Conservation (phyloP, 176 grass and related monocot species). For the Triticum dicoccoides region DNA sequence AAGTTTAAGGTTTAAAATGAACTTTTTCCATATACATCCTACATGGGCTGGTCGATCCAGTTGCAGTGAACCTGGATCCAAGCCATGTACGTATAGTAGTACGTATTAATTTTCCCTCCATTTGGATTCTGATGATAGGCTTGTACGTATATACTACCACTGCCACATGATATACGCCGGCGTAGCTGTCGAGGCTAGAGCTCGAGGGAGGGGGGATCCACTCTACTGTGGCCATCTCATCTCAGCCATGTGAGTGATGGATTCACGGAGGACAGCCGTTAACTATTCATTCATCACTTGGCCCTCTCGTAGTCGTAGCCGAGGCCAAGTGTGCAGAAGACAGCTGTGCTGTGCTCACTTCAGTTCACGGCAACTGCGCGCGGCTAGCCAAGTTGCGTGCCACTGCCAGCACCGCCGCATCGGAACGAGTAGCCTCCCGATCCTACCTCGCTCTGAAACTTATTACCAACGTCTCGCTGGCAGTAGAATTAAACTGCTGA, state of each 20-base stretch:
- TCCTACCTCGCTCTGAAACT: no score
- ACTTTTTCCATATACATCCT: not conserved
- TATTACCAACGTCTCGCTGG: no score
- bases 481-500: no score
- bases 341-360: no score
- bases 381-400: not conserved
- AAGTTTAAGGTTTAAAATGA: no score
- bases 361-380: not conserved
- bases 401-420: not conserved
- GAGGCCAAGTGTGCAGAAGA: not conserved
- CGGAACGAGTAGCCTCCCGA: not conserved
- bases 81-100: not conserved
- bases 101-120: not conserved
- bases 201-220: not conserved
- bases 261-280: not conserved
- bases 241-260: not conserved
- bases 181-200: not conserved
- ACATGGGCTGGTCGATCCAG: not conserved
- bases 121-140: not conserved
- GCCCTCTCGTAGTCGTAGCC: not conserved
- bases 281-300: not conserved
- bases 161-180: not conserved
- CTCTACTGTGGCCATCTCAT: slow-evolving; percentile 3
- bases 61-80: slow-evolving; percentile 6
- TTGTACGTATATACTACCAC: not conserved